Evolutionary conservation across 2,329 filamentous ascomycete species (phyloP).

Genomic region (Talaromyces sp.): DNA sequence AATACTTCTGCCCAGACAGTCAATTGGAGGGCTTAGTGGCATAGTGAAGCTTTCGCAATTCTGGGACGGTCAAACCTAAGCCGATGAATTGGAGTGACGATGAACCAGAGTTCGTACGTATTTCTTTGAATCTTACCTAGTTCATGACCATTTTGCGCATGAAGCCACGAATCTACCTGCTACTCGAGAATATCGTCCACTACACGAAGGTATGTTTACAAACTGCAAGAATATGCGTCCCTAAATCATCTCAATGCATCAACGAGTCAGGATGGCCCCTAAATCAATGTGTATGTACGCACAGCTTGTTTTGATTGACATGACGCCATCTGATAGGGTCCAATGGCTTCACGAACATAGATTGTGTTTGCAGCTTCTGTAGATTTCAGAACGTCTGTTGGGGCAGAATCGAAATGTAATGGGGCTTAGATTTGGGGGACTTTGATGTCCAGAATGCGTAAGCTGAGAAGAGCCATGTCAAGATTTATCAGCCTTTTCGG

Average conservation of each 20-base stretch:
- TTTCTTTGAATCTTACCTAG: not conserved
- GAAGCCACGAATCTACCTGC: not conserved
- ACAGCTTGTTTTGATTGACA: not conserved
- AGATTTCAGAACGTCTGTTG: not conserved
- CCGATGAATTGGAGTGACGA: not conserved
- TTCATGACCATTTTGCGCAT: not conserved
- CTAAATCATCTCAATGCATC: not conserved
- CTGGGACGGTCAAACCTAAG: not conserved
- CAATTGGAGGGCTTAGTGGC: not conserved
- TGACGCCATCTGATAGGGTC: not conserved
- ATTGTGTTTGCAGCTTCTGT: not conserved
- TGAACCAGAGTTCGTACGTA: not conserved
- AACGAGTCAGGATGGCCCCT: not conserved
- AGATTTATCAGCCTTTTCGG: not conserved
- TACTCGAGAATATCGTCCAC: not conserved
- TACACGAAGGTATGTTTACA: not conserved
- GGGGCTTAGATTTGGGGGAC: not conserved
- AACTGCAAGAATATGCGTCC: not conserved
- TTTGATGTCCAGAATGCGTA: not conserved
- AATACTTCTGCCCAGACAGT: not conserved
- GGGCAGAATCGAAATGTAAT: not conserved
- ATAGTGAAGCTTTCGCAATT: not conserved
- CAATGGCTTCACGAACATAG: not conserved
- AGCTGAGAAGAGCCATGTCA: not conserved
- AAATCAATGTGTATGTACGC: not conserved